Evolutionary conservation across 2,329 filamentous ascomycete species (phyloP), one percentile per base, ranked within the genome.

Genomic region (Penicillium sumatraense): DNA sequence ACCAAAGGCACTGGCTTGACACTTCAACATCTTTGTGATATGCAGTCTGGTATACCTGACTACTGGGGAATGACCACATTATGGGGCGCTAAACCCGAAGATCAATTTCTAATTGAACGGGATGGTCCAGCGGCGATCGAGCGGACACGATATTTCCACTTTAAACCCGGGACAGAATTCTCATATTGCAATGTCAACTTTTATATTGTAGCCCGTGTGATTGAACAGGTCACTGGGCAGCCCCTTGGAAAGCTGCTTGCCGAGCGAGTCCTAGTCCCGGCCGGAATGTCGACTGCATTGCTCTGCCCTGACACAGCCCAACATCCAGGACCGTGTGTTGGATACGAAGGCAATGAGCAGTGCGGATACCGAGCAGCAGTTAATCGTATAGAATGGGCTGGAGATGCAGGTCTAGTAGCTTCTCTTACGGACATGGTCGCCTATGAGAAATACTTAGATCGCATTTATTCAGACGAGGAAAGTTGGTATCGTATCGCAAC

Each of bases 161-260:
- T 80, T 56, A 31, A 66, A 9, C 74, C 78, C 0, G 78, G 78
- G 3, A 75, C 71, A 7, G 71, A 78, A 53, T 78, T 68, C 52
- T 75, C 75, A 0, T 80, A 80, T 61, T 74, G 67, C 31, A 80
- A 80, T 55, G 63, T 73, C 31, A 80, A 80, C 56, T 80, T 78
- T 60, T 63, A 74, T 51, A 48, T 75, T 0, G 47, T 80, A 11
- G 76, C 64, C 0, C 71, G 70, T 8, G 57, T 73, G 0, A 64
- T 79, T 23, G 78, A 80, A 52, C 66, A 68, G 2, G 72, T 75
- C 3, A 70, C 73, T 3, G 72, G 71, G 0, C 54, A 70, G 29
- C 54, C 71, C 1, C 67, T 80, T 0, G 68, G 49, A 0, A 66
- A 74, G 24, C 63, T 80, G 18, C 67, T 80, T 1, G 45, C 52